These are phyloP conservation scores for Sophora flavescens DNA, from an alignment of 306 rosid genomes.

Conservation along the genomic window DNA sequence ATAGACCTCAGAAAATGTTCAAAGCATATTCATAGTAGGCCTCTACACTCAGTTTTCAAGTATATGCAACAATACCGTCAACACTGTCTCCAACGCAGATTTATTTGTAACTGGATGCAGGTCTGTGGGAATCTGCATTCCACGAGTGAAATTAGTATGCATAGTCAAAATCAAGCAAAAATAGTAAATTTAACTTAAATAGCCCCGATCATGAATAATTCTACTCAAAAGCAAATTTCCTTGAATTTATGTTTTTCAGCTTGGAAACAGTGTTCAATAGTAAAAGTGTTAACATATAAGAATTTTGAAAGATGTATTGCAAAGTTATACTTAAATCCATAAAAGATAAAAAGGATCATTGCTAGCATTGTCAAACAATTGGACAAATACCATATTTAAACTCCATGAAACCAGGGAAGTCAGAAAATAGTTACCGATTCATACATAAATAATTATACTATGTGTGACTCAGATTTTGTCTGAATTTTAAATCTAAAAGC, in stretches of 20 bases:
- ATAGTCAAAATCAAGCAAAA: conserved; percentile 45
- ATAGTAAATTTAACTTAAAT: conserved; percentile 38
- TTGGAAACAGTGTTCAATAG: conserved; percentile 17
- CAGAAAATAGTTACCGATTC: not conserved
- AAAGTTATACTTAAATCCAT: conserved; percentile 33
- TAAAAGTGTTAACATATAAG: conserved; percentile 5
- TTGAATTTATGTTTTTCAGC: conserved; percentile 5
- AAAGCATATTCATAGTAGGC: conserved; percentile 38
- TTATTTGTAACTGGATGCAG: conserved; percentile 90
- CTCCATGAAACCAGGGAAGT: not conserved
- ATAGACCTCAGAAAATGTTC: conserved; percentile 27
- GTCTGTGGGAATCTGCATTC: conserved; percentile 91
- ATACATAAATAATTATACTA: not conserved
- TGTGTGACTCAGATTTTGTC: conserved; percentile 16
- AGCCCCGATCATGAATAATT: not conserved
- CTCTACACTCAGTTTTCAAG: conserved; percentile 28
- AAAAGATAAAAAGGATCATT: not conserved
- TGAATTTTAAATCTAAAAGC: not conserved
- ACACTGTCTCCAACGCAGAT: conserved; percentile 95
- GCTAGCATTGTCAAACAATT: conserved; percentile 35
- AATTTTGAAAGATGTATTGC: not conserved
- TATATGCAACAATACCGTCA: conserved; percentile 75
- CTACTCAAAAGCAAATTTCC: conserved; percentile 19
- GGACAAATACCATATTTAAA: conserved; percentile 8
- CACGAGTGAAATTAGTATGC: conserved; percentile 38